Evolutionary conservation across 768 basidiomycete genomes (phyloP).

Genomic region (Lactifluus rugatus): DNA sequence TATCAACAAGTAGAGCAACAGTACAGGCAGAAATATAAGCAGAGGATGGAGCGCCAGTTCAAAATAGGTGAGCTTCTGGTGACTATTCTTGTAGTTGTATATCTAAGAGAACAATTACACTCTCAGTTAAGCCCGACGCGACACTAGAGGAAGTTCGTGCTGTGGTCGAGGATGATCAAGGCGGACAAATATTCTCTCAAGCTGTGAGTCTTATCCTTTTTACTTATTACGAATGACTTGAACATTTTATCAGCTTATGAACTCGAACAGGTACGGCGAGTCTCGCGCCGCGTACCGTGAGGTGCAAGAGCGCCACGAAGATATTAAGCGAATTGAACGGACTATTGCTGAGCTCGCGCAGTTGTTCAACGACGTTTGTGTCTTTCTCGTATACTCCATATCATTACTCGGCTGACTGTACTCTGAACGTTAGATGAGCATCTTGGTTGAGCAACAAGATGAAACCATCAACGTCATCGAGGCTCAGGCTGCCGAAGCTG

Average conservation of each 20-base stretch:
- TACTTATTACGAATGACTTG: not conserved
- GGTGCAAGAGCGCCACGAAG: constrained; percentile 94
- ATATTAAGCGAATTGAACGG: constrained; percentile 90
- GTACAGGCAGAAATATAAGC: constrained; percentile 50
- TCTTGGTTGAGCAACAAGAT: constrained; percentile 90
- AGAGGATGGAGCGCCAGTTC: constrained; percentile 65
- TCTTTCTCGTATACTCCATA: not conserved
- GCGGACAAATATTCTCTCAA: constrained; percentile 70
- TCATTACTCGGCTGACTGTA: not conserved
- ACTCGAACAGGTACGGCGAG: constrained; percentile 83
- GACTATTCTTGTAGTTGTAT: not conserved
- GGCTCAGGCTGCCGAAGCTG: constrained; percentile 58
- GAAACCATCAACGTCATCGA: constrained; percentile 81
- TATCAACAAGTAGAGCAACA: constrained; percentile 72
- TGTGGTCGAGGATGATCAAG: constrained; percentile 53
- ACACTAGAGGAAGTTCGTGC: constrained; percentile 68
- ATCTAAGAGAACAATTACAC: not conserved
- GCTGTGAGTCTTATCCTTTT: constrained; percentile 35
- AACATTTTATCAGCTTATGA: constrained; percentile 53
- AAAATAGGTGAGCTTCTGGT: constrained; percentile 49
- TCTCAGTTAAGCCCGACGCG: constrained; percentile 75
- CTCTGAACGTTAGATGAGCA: constrained; percentile 60
- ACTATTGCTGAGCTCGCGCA: constrained; percentile 90
- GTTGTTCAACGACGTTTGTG: constrained; percentile 87
- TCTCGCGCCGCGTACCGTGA: constrained; percentile 88